These are phyloP conservation scores for Panicum hallii DNA, from an alignment of 202 grass and related monocot genomes.

Conservation along the genomic window DNA sequence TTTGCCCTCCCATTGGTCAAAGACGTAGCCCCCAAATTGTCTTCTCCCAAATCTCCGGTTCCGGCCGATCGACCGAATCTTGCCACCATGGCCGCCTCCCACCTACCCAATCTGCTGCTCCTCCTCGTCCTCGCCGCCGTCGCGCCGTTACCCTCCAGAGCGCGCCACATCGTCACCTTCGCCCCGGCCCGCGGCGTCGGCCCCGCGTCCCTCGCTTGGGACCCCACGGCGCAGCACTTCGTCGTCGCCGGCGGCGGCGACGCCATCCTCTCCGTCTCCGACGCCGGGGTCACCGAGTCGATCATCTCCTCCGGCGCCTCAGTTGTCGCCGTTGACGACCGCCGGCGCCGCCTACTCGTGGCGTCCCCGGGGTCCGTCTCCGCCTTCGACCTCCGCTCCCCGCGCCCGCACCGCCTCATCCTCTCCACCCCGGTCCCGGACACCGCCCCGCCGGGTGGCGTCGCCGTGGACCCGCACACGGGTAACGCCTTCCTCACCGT, in stretches of 20 bases:
- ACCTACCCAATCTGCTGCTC: conserved; percentile 11
- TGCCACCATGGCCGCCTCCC: conserved; percentile 31
- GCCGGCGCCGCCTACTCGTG: conserved; percentile 73
- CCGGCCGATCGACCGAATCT: neutral
- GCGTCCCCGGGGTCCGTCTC: conserved; percentile 56
- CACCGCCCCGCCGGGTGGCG: conserved; percentile 48
- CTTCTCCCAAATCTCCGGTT: neutral
- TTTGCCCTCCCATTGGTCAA: neutral
- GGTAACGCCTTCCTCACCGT: conserved; percentile 71
- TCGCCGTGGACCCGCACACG: conserved; percentile 67
- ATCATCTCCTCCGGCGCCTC: conserved; percentile 55
- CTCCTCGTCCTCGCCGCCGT: conserved; percentile 46
- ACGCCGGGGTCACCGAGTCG: conserved; percentile 75
- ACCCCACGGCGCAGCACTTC: conserved; percentile 77
- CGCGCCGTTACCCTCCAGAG: conserved; percentile 29
- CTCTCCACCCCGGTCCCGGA: conserved; percentile 61
- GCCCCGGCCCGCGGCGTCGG: conserved; percentile 30
- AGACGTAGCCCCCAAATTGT: neutral
- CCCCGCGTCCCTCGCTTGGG: conserved; percentile 75
- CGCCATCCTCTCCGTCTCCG: conserved; percentile 72
- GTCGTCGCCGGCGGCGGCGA: conserved; percentile 63
- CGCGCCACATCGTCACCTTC: conserved; percentile 65
- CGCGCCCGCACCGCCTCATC: conserved; percentile 58
- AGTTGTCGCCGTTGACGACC: conserved; percentile 50
- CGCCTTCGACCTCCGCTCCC: conserved; percentile 71